Conservation (phyloP, 495 filamentous ascomycete genomes). For the Penicillium samsonianum region DNA sequence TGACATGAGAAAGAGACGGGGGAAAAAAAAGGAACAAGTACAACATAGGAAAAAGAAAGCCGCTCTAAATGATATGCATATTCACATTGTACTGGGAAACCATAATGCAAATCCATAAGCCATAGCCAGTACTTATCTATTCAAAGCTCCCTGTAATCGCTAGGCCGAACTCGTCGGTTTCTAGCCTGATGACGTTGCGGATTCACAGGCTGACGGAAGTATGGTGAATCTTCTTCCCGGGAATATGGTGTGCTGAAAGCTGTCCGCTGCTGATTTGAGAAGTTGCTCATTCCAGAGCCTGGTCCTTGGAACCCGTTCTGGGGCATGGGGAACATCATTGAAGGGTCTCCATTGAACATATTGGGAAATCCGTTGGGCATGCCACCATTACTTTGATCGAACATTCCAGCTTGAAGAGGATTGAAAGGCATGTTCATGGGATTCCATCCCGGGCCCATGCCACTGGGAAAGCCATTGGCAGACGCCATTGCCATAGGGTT, state of each 20-base stretch:
- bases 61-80: conserved; percentile 18
- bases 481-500: conserved; percentile 55
- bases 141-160: conserved; percentile 86
- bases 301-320: conserved; percentile 37
- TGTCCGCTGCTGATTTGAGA: conserved; percentile 73
- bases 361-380: conserved; percentile 35
- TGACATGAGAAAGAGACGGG: conserved; percentile 5
- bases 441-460: conserved; percentile 47
- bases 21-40: background rate
- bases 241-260: conserved; percentile 59
- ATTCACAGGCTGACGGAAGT: conserved; percentile 95
- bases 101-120: conserved; percentile 6
- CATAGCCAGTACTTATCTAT: background rate
- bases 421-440: conserved; percentile 55
- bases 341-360: conserved; percentile 47
- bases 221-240: conserved; percentile 86
- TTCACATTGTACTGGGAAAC: conserved; percentile 5
- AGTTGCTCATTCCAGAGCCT: conserved; percentile 43
- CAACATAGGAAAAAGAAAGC: conserved; percentile 8
- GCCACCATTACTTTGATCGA: conserved; percentile 40
- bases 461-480: conserved; percentile 44
- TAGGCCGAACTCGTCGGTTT: conserved; percentile 74
- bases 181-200: conserved; percentile 85
- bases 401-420: conserved; percentile 46
- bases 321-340: conserved; percentile 43